Base-by-base conservation (phyloP, 2,329 filamentous ascomycete genomes). In the Cercospora janseana region DNA sequence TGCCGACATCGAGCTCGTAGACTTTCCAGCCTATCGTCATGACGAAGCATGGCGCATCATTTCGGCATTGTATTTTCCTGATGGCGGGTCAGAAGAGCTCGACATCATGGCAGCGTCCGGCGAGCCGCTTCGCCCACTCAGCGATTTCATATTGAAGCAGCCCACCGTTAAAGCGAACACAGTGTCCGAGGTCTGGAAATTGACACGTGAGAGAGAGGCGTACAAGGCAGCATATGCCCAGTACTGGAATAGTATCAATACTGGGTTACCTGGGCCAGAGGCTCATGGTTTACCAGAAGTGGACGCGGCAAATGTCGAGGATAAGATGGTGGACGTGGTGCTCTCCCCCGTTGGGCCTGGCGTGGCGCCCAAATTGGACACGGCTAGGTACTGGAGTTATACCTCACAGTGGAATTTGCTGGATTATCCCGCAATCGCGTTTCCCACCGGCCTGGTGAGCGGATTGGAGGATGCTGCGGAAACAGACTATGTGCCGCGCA, bases 401-500 rank as follows among this genome's bases (percentile, higher is more conserved):
- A 85, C 82, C 0, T 70, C 76, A 0, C 77, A 82, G 54, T 87
- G 83, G 82, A 88, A 87, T 62, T 60, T 87, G 32, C 74, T 87
- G 1, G 83, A 88, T 63, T 63, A 63, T 47, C 62, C 84, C 0
- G 77, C 74, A 7, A 65, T 79, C 2, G 74, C 81, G 0, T 85
- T 87, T 61, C 84, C 84, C 0, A 79, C 78, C 1, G 70, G 70
- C 1, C 62, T 68, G 37, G 72, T 75, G 1, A 70, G 77, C 49
- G 69, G 69, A 1, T 59, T 58, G 0, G 58, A 67, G 12, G 77
- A 80, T 57, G 53, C 53, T 18, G 66, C 62, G 37, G 70, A 73
- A 42, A 40, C 55, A 27, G 64, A 55, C 0, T 74, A 72, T 53
- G 34, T 60, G 51, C 61, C 69, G 0, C 61, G 73, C 45, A 78